Evolutionary conservation across 164 flowering plant genomes (phyloP), one percentile per base, ranked within the genome.

Genomic region (Nymphaea thermarum): DNA sequence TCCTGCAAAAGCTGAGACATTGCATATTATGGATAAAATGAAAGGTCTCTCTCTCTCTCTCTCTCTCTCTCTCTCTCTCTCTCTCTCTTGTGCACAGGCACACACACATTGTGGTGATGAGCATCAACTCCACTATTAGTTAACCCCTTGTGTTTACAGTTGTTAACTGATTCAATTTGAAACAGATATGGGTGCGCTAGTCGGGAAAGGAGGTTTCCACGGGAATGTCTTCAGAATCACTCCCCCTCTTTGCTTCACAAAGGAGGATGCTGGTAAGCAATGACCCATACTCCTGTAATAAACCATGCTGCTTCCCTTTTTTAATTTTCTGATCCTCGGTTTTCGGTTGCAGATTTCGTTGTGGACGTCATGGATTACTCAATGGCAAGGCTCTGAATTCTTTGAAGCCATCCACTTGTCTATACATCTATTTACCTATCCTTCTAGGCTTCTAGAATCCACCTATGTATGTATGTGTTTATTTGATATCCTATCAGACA

Each of bases 171-270:
- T 47, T 47, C 12, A 47, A 7, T 47, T 47, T 47, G 11, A 43
- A 43, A n/a, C 36, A 95, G 98, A 95, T 10, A 70, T 84, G 84
- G 99, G 99, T 75, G 90, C 90, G 0, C 61, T 94, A 73, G 55
- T 91, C 42, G 99, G 99, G 0, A 94, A 91, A 84, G 97, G 97
- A 15, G 98, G 98, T 18, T 88, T 75, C 66, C 78, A 78, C 71
- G 97, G 96, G 44, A 94, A 94, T 73, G 97, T 89, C 2, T 91
- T 94, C 76, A 80, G 98, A 78, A 86, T 94, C 60, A 91, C 97
- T 7, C 98, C 98, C 67, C 98, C 98, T 5, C 87, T 94, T 17
- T 91, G 99, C 83, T 88, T 94, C 84, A 92, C 90, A 57, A 90
- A 85, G 74, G 87, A 86, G 60, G 97, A 93, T 80, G 91, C 97